phyloP scores from a whole-genome alignment of 148 eudicot species.

The Amaranthus palmeri region DNA sequence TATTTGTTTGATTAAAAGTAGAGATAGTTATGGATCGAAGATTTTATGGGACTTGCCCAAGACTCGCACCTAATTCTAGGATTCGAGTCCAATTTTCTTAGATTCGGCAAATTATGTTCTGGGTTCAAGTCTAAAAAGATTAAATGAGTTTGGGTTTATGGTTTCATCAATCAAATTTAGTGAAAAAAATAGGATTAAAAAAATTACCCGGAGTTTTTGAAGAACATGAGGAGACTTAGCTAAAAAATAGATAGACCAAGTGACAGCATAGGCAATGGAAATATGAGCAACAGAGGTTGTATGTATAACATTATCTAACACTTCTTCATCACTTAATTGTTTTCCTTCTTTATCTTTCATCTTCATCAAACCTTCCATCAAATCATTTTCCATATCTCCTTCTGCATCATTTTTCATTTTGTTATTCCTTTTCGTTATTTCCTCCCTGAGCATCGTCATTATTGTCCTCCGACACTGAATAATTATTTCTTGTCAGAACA shows the following conservation, averaged over 20 bases:
- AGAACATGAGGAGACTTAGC: conserved; percentile 46
- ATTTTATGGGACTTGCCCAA: too few species aligned
- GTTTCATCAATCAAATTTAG: too few species aligned
- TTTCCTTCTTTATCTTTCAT: conserved; percentile 15
- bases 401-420: not conserved
- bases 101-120: too few species aligned
- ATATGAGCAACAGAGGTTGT: conserved; percentile 34
- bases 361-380: conserved; percentile 20
- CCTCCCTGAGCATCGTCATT: not conserved
- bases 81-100: too few species aligned
- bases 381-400: not conserved
- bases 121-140: too few species aligned
- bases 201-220: conserved; percentile 46
- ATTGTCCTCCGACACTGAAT: conserved; percentile 19
- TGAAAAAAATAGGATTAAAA: too few species aligned
- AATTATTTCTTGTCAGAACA: too few species aligned
- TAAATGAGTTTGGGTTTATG: too few species aligned
- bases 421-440: not conserved
- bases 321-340: conserved; percentile 8
- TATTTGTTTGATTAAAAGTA: too few species aligned
- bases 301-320: conserved; percentile 15
- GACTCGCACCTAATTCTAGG: too few species aligned
- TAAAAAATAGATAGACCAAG: conserved; percentile 44
- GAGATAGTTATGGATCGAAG: too few species aligned
- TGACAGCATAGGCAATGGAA: conserved; percentile 27